Evolutionary conservation across 2,329 filamentous ascomycete species (phyloP).

Genomic region (Fusarium bulbicola): DNA sequence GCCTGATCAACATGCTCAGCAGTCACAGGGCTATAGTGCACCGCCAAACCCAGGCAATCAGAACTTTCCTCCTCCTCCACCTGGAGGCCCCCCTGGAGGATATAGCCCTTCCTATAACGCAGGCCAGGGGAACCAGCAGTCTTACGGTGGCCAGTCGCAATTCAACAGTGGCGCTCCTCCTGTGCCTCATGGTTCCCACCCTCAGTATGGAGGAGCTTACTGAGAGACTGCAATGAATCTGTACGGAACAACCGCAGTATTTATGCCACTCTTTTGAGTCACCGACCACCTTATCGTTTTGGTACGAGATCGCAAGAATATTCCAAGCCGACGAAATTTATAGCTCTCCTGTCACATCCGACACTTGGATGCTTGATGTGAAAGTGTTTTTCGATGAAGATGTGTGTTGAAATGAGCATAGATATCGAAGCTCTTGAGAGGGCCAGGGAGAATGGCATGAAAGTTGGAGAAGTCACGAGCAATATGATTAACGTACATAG

Average conservation of each 20-base stretch:
- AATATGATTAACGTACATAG: conserved; percentile 44
- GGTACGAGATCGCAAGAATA: conserved; percentile 25
- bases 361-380: conserved; percentile 17
- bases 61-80: conserved; percentile 40
- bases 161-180: conserved; percentile 42
- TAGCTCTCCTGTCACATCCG: conserved; percentile 20
- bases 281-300: conserved; percentile 1
- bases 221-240: conserved; percentile 15
- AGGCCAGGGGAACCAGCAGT: conserved; percentile 41
- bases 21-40: conserved; percentile 34
- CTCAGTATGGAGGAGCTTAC: conserved; percentile 40
- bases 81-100: conserved; percentile 32
- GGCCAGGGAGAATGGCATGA: conserved; percentile 26
- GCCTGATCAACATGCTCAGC: conserved; percentile 38
- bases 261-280: background rate
- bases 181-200: conserved; percentile 47
- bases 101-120: conserved; percentile 45
- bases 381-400: conserved; percentile 12
- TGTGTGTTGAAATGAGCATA: conserved; percentile 24
- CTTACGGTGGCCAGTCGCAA: conserved; percentile 43
- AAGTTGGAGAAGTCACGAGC: conserved; percentile 28
- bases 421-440: conserved; percentile 19
- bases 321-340: conserved; percentile 13
- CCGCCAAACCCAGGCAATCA: conserved; percentile 26
- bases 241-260: conserved; percentile 3